phyloP scores from a whole-genome alignment of 345 rosid species.

The Geranium rotundifolium region DNA sequence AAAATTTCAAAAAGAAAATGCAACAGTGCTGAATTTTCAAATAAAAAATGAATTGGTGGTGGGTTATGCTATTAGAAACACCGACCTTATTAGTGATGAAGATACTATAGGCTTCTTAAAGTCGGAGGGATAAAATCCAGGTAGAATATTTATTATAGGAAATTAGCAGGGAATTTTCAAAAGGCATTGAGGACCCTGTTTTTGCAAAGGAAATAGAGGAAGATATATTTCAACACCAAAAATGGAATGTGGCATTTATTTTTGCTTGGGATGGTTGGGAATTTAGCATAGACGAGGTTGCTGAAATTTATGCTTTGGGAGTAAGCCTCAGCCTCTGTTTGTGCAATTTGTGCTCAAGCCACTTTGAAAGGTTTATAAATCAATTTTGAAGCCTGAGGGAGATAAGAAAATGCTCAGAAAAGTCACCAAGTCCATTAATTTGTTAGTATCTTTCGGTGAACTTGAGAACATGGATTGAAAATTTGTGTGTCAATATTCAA shows the following conservation, averaged over 20 bases:
- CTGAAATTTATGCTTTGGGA: constrained; percentile 58
- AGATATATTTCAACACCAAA: constrained; percentile 86
- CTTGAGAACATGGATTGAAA: constrained; percentile 82
- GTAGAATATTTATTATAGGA: no score
- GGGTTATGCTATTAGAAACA: no score
- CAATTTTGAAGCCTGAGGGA: constrained; percentile 60
- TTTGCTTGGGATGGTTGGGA: constrained; percentile 97
- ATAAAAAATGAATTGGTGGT: no score
- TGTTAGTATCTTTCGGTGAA: constrained; percentile 67
- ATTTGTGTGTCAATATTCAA: constrained; percentile 56
- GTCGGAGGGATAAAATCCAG: no score
- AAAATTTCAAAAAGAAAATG: no score
- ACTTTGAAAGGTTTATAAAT: constrained; percentile 77
- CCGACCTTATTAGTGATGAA: no score
- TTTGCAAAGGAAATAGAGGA: no score
- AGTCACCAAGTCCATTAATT: constrained; percentile 58
- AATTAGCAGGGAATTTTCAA: no score
- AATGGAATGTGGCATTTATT: constrained; percentile 76
- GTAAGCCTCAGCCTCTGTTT: constrained; percentile 80
- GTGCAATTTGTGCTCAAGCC: constrained; percentile 95
- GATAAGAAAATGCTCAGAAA: constrained; percentile 46
- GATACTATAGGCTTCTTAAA: no score
- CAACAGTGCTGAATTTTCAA: no score
- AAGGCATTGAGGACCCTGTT: no score
- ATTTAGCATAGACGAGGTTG: constrained; percentile 59